Evolutionary conservation across 345 rosid species (phyloP).

Genomic region (Jatropha curcas): DNA sequence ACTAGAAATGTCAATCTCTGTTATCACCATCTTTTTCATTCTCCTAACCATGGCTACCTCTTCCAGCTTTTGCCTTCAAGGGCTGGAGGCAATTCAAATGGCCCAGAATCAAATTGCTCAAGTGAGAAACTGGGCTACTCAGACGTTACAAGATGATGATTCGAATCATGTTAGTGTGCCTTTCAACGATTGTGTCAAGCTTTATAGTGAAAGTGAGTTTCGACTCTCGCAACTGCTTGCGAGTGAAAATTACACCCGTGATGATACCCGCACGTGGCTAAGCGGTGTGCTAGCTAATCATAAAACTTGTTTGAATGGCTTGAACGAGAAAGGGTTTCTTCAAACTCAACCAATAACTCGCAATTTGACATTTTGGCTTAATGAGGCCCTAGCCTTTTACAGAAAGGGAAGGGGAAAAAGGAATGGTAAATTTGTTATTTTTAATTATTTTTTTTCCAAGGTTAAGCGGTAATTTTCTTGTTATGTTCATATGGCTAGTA

Average conservation of each 20-base stretch:
- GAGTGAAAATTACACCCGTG: slow-evolving; percentile 30
- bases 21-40: slow-evolving; percentile 25
- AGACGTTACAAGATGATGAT: slow-evolving; percentile 11
- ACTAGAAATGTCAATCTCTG: slow-evolving; percentile 26
- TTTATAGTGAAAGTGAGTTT: slow-evolving; percentile 52
- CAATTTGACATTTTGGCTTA: slow-evolving; percentile 42
- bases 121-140: slow-evolving; percentile 31
- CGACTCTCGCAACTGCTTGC: slow-evolving; percentile 40
- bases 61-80: slow-evolving; percentile 26
- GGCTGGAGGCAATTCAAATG: slow-evolving; percentile 29
- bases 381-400: slow-evolving; percentile 47
- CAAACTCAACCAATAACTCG: slow-evolving; percentile 10
- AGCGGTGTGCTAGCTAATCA: slow-evolving; percentile 57
- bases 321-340: slow-evolving; percentile 33
- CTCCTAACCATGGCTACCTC: slow-evolving; percentile 29
- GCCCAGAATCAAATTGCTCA: slow-evolving; percentile 37
- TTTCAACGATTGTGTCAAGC: slow-evolving; percentile 48
- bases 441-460: no score
- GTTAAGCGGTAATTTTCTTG: no score
- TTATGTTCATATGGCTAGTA: no score
- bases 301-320: slow-evolving; percentile 60
- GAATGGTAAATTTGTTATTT: slow-evolving; percentile 36
- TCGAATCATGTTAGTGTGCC: slow-evolving; percentile 23
- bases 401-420: slow-evolving; percentile 6
- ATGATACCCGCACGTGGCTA: slow-evolving; percentile 61